These are phyloP conservation scores for Chlorella sp. DNA, from an alignment of 139 green algal species.

Conservation along the genomic window DNA sequence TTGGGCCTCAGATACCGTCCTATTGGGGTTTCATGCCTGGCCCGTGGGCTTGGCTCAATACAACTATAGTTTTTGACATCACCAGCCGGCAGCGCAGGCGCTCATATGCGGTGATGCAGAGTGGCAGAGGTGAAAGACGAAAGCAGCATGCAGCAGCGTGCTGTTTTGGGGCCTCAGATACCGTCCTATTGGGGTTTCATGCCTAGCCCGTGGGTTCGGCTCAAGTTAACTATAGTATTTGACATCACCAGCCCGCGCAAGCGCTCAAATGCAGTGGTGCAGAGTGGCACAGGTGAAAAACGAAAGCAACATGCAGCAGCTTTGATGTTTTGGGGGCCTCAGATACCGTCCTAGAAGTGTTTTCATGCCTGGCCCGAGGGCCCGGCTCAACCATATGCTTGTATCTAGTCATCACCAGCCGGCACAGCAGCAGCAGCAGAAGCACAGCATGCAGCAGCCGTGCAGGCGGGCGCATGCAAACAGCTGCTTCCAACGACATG, in stretches of 20 bases:
- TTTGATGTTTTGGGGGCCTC: conserved; percentile 16
- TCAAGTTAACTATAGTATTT: not conserved
- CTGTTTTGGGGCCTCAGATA: not conserved
- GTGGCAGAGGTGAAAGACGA: no score
- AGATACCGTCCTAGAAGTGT: conserved; percentile 55
- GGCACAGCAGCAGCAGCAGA: not conserved
- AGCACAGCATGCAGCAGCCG: not conserved
- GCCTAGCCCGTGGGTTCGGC: no score
- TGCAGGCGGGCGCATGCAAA: not conserved
- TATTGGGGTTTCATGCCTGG: not conserved
- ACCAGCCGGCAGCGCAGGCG: no score
- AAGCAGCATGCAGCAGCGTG: no score
- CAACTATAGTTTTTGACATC: conserved; percentile 1
- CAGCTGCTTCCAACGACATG: not conserved
- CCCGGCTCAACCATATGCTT: conserved; percentile 16
- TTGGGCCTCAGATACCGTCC: not conserved
- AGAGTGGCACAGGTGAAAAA: no score
- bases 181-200: not conserved
- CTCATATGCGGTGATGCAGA: no score
- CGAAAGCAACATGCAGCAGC: no score
- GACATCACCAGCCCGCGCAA: conserved; percentile 7
- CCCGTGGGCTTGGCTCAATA: no score
- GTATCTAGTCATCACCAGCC: conserved; percentile 27
- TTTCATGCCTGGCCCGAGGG: conserved; percentile 17
- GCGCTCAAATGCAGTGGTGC: no score